These are phyloP conservation scores for Multifurca ochricompacta DNA, from an alignment of 768 basidiomycete genomes.

Conservation along the genomic window DNA sequence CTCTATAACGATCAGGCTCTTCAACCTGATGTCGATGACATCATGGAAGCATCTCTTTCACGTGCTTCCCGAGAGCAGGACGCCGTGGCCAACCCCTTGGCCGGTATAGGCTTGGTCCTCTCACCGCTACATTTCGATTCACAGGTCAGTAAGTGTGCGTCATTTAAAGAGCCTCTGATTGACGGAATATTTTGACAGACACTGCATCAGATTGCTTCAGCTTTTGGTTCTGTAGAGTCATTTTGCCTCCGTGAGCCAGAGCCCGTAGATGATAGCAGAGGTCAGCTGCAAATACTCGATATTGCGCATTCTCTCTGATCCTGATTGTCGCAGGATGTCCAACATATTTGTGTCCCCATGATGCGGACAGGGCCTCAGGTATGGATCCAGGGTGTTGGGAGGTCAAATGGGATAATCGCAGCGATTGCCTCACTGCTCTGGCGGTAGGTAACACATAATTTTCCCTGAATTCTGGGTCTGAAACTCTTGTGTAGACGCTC, in stretches of 20 bases:
- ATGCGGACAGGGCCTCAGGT: slow-evolving; percentile 40
- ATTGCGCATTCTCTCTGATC: background rate
- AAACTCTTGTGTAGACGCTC: slow-evolving; percentile 42
- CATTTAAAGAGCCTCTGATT: background rate
- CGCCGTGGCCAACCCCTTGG: slow-evolving; percentile 23
- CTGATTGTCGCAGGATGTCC: background rate
- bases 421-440: slow-evolving; percentile 66
- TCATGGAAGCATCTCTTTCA: background rate
- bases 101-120: slow-evolving; percentile 36
- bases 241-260: slow-evolving; percentile 32
- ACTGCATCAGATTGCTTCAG: slow-evolving; percentile 41
- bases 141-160: slow-evolving; percentile 35
- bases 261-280: slow-evolving; percentile 4
- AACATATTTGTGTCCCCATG: slow-evolving; percentile 37
- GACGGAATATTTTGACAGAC: slow-evolving; percentile 32
- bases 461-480: background rate
- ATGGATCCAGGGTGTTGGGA: slow-evolving; percentile 67
- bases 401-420: slow-evolving; percentile 71
- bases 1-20: slow-evolving; percentile 9
- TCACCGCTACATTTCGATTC: slow-evolving; percentile 53
- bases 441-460: slow-evolving; percentile 39
- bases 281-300: slow-evolving; percentile 1
- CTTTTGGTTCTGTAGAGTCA: slow-evolving; percentile 60
- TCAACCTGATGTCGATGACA: background rate
- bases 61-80: slow-evolving; percentile 9